These are phyloP conservation scores for Arthrobotrys musiformis DNA, from an alignment of 2,329 filamentous ascomycete genomes.

Conservation along the genomic window DNA sequence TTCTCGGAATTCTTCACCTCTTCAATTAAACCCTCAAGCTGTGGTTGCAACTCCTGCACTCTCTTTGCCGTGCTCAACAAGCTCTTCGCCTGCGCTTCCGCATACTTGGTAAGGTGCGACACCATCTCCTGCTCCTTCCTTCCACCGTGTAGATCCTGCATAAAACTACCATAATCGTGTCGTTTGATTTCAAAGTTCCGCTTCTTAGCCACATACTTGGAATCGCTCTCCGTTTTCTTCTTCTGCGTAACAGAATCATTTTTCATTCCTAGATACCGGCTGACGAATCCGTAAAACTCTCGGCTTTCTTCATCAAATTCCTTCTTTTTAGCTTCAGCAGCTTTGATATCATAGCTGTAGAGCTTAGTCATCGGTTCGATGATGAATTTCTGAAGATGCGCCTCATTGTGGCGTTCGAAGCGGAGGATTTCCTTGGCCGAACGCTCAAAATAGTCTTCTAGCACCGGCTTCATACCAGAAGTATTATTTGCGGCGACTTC, in stretches of 20 bases:
- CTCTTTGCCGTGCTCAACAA: conserved; percentile 87
- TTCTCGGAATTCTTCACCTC: conserved; percentile 96
- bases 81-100: conserved; percentile 84
- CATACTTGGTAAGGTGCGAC: conserved; percentile 92
- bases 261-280: conserved; percentile 92
- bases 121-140: conserved; percentile 97
- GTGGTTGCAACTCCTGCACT: conserved; percentile 85
- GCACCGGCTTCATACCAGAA: conserved; percentile 93
- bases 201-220: conserved; percentile 93
- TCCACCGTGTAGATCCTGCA: conserved; percentile 99
- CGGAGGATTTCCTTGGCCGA: conserved; percentile 88
- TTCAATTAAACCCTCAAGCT: conserved; percentile 84
- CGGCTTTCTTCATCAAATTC: conserved; percentile 99
- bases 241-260: conserved; percentile 97
- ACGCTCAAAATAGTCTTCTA: conserved; percentile 98
- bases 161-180: conserved; percentile 98
- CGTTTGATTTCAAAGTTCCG: conserved; percentile 96
- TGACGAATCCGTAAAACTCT: conserved; percentile 96
- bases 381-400: conserved; percentile 88
- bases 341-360: conserved; percentile 96
- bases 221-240: conserved; percentile 92
- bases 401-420: conserved; percentile 86
- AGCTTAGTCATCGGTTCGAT: conserved; percentile 93
- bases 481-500: conserved; percentile 86
- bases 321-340: conserved; percentile 94